Evolutionary conservation across 331 rosid species (phyloP).

Genomic region (Spiraea crenata): DNA sequence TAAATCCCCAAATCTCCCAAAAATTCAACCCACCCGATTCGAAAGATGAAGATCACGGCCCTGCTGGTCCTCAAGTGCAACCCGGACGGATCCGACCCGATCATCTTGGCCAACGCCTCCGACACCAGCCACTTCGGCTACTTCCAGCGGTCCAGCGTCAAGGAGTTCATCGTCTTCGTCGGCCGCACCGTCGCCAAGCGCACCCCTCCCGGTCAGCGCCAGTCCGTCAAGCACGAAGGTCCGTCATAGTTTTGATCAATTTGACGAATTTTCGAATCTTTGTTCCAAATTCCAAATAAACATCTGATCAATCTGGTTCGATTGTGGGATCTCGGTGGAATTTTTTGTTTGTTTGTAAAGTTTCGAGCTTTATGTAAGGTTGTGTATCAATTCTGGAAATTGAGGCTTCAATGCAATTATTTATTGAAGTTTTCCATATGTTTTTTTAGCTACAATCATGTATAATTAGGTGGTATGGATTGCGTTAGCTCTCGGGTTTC

Average conservation of each 20-base stretch:
- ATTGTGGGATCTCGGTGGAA: neutral
- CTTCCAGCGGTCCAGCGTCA: conserved; percentile 89
- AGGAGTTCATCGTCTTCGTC: conserved; percentile 80
- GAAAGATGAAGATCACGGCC: conserved; percentile 87
- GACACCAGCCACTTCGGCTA: conserved; percentile 83
- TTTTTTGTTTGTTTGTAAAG: neutral
- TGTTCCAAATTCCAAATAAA: neutral
- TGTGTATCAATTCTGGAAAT: too few relatives aligned
- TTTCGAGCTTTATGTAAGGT: neutral
- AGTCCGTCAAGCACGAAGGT: conserved; percentile 98
- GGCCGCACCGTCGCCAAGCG: conserved; percentile 94
- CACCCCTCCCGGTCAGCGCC: conserved; percentile 85
- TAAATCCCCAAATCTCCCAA: neutral
- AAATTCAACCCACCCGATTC: neutral
- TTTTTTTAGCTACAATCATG: neutral
- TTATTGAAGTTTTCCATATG: neutral
- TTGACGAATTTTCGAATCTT: neutral
- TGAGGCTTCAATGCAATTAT: neutral
- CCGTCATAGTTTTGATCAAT: neutral
- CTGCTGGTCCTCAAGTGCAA: conserved; percentile 77
- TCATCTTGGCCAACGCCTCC: conserved; percentile 62
- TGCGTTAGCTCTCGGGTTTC: neutral
- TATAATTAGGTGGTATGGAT: neutral
- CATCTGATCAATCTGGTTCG: neutral
- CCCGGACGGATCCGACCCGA: conserved; percentile 82